Conservation (phyloP, 108 stramenopile genomes). For the Nannochloropsis granulata region DNA sequence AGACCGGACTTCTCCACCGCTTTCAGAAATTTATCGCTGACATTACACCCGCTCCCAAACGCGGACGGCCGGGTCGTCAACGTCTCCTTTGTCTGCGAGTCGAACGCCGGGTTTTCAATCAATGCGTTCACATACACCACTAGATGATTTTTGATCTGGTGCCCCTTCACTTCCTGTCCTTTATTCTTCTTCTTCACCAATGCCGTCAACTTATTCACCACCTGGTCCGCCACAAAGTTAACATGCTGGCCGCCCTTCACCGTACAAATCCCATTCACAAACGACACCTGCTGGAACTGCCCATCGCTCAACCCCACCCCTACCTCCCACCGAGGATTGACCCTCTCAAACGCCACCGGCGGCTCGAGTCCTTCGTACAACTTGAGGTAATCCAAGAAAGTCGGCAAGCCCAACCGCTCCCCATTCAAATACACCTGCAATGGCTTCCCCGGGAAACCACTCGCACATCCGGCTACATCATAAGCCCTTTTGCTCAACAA, state of each 20-base stretch:
- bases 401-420: slow-evolving; percentile 51
- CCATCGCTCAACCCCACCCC: slow-evolving; percentile 75
- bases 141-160: slow-evolving; percentile 87
- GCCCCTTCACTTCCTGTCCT: slow-evolving; percentile 67
- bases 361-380: slow-evolving; percentile 66
- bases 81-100: slow-evolving; percentile 94
- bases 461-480: slow-evolving; percentile 80
- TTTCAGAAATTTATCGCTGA: slow-evolving; percentile 40
- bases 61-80: slow-evolving; percentile 58
- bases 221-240: slow-evolving; percentile 66
- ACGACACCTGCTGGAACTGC: slow-evolving; percentile 78
- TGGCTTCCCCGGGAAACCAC: slow-evolving; percentile 49
- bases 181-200: slow-evolving; percentile 81
- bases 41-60: slow-evolving; percentile 62
- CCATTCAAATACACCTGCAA: slow-evolving; percentile 70
- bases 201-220: slow-evolving; percentile 37
- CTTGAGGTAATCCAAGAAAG: slow-evolving; percentile 79
- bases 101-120: slow-evolving; percentile 89
- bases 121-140: slow-evolving; percentile 84
- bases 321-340: slow-evolving; percentile 87
- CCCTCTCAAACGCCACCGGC: slow-evolving; percentile 59
- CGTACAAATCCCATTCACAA: slow-evolving; percentile 94
- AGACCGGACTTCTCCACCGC: slow-evolving; percentile 71
- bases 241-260: slow-evolving; percentile 91
- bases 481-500: slow-evolving; percentile 69